phyloP scores from a whole-genome alignment of 345 rosid genomes.

The Ceriops zippeliana region DNA sequence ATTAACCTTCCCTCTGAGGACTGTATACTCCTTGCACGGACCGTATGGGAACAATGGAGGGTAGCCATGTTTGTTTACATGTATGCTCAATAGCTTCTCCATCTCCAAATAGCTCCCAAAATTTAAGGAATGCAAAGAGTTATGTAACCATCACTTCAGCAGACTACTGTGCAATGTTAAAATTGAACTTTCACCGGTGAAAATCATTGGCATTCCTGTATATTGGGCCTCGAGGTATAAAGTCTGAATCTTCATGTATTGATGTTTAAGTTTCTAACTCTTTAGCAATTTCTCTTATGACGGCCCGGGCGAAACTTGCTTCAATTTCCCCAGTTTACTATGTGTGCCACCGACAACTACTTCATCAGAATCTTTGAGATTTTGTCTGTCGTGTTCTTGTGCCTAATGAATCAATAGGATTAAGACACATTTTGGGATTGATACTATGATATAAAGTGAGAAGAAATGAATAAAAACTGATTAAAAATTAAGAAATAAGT shows the following conservation, averaged over 20 bases:
- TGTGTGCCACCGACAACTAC: slow-evolving; percentile 1
- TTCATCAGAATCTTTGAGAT: slow-evolving; percentile 1
- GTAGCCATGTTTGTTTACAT: slow-evolving; percentile 38
- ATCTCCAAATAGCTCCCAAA: slow-evolving; percentile 39
- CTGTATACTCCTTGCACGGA: slow-evolving; percentile 39
- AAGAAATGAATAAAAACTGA: background rate
- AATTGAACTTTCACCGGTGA: slow-evolving; percentile 19
- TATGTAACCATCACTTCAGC: background rate
- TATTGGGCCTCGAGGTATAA: slow-evolving; percentile 37
- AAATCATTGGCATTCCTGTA: slow-evolving; percentile 43
- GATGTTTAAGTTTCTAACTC: slow-evolving; percentile 29
- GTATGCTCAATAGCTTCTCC: slow-evolving; percentile 41
- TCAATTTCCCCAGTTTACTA: slow-evolving; percentile 29
- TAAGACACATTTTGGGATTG: background rate
- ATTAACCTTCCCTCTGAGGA: slow-evolving; percentile 38
- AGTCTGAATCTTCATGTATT: slow-evolving; percentile 23
- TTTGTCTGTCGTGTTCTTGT: background rate
- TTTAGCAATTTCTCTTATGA: slow-evolving; percentile 36
- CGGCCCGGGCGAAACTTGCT: slow-evolving; percentile 23
- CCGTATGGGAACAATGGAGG: slow-evolving; percentile 36
- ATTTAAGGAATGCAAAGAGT: background rate
- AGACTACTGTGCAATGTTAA: background rate
- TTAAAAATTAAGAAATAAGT: no score
- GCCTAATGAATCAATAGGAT: background rate
- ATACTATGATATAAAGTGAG: background rate